Percentiles rank a stretch among this genome's conserved stretches.
Evolutionary conservation across 768 basidiomycete species (phyloP).

Genomic region (Lepiota venenata): DNA sequence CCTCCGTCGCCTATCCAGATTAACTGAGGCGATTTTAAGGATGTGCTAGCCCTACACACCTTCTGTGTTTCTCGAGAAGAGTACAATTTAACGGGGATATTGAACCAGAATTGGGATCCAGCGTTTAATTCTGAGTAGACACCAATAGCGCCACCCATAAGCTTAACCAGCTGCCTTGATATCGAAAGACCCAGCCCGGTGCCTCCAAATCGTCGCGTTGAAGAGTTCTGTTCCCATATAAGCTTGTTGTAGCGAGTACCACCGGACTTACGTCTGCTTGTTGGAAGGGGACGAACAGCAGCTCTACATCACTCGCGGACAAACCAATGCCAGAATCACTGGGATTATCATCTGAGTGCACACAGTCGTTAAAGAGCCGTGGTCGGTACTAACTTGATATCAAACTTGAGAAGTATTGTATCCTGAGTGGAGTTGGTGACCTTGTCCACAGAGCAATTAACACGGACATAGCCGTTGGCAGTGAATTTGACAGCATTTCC

Average conservation of each 20-base stretch:
- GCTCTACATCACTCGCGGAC: slow-evolving; percentile 59
- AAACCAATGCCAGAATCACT: slow-evolving; percentile 76
- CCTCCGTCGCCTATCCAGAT: slow-evolving; percentile 35
- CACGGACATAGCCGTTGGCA: slow-evolving; percentile 56
- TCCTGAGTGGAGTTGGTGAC: slow-evolving; percentile 26
- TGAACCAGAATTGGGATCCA: slow-evolving; percentile 75
- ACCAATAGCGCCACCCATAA: slow-evolving; percentile 74
- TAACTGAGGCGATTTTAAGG: slow-evolving; percentile 7
- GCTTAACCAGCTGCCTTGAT: slow-evolving; percentile 68
- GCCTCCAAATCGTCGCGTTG: slow-evolving; percentile 72
- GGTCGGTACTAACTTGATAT: slow-evolving; percentile 47
- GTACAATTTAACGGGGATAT: slow-evolving; percentile 60
- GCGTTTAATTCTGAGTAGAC: slow-evolving; percentile 61
- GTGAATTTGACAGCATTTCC: slow-evolving; percentile 81
- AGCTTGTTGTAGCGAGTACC: not conserved
- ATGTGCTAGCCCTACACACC: slow-evolving; percentile 28
- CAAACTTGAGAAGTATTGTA: slow-evolving; percentile 58
- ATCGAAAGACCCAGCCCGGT: slow-evolving; percentile 78
- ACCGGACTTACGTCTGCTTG: slow-evolving; percentile 54
- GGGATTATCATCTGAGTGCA: not conserved
- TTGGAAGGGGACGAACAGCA: slow-evolving; percentile 71
- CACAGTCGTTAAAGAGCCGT: not conserved
- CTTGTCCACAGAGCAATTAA: slow-evolving; percentile 54
- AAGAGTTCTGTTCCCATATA: slow-evolving; percentile 47
- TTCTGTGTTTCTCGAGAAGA: slow-evolving; percentile 54